Conservation (phyloP, 495 filamentous ascomycete genomes). For the Penicillium psychrofluorescens region DNA sequence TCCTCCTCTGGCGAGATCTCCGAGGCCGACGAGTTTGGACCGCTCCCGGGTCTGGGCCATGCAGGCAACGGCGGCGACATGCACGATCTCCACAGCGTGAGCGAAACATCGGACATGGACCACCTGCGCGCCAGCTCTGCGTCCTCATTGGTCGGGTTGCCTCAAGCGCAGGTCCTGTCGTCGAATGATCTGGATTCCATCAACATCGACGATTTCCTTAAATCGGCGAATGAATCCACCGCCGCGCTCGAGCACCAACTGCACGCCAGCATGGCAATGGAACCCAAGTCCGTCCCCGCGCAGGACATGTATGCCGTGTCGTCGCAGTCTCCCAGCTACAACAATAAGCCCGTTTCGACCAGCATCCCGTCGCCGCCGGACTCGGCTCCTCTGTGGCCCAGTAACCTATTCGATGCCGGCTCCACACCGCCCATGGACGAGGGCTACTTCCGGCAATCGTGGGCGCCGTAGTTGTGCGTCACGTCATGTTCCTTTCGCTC, state of each 20-base stretch:
- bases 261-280: slow-evolving; percentile 36
- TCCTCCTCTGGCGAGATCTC: slow-evolving; percentile 73
- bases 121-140: slow-evolving; percentile 46
- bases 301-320: slow-evolving; percentile 27
- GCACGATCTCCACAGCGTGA: slow-evolving; percentile 41
- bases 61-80: slow-evolving; percentile 23
- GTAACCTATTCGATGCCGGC: slow-evolving; percentile 25
- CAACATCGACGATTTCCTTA: slow-evolving; percentile 58
- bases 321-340: slow-evolving; percentile 19
- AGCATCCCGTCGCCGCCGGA: slow-evolving; percentile 21
- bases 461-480: slow-evolving; percentile 24
- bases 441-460: slow-evolving; percentile 25
- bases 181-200: slow-evolving; percentile 49
- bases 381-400: slow-evolving; percentile 31
- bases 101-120: slow-evolving; percentile 49
- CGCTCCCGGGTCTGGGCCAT: slow-evolving; percentile 27
- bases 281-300: slow-evolving; percentile 26
- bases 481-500: slow-evolving; percentile 7
- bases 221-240: slow-evolving; percentile 40
- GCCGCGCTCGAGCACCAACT: slow-evolving; percentile 41
- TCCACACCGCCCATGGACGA: slow-evolving; percentile 29
- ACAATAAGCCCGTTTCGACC: slow-evolving; percentile 18
- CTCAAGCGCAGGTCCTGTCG: slow-evolving; percentile 44
- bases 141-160: slow-evolving; percentile 46
- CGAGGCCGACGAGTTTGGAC: slow-evolving; percentile 60